A percentile compares a stretch with the other conserved stretches of the same genome.
phyloP scores from a whole-genome alignment of 2,329 filamentous ascomycete species.

The Beauveria rudraprayagi region DNA sequence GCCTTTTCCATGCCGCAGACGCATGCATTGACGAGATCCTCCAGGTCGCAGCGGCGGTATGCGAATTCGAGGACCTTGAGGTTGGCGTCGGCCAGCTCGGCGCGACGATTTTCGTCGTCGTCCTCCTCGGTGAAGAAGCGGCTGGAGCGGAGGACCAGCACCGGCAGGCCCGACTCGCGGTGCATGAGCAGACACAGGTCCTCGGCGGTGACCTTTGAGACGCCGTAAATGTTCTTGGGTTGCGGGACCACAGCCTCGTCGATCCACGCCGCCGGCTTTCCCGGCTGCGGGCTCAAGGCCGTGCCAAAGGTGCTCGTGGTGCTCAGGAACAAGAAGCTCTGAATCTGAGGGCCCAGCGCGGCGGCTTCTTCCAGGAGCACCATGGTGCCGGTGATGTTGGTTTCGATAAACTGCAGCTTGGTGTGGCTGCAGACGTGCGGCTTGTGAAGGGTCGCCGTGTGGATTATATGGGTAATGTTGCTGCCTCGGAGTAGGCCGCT shows the following conservation, averaged over 20 bases:
- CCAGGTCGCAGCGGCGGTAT: constrained; percentile 35
- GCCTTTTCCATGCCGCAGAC: constrained; percentile 31
- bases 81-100: constrained; percentile 31
- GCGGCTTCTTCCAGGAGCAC: constrained; percentile 33
- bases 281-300: constrained; percentile 28
- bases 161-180: constrained; percentile 29
- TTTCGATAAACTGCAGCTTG: constrained; percentile 34
- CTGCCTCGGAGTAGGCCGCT: constrained; percentile 22
- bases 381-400: constrained; percentile 37
- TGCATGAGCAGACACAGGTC: constrained; percentile 37
- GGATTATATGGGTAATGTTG: constrained; percentile 31
- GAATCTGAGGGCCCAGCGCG: constrained; percentile 17
- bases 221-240: constrained; percentile 42
- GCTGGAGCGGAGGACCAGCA: constrained; percentile 35
- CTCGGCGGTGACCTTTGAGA: constrained; percentile 41
- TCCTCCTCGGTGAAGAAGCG: constrained; percentile 42
- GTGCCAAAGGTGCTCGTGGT: constrained; percentile 37
- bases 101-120: constrained; percentile 33
- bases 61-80: constrained; percentile 40
- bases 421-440: constrained; percentile 36
- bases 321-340: constrained; percentile 37
- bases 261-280: constrained; percentile 35
- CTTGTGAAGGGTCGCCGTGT: constrained; percentile 39
- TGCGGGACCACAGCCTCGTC: constrained; percentile 30
- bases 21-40: constrained; percentile 34